These are phyloP conservation scores for Peniophora sp. DNA, from an alignment of 1,284 basidiomycete species.

Conservation along the genomic window DNA sequence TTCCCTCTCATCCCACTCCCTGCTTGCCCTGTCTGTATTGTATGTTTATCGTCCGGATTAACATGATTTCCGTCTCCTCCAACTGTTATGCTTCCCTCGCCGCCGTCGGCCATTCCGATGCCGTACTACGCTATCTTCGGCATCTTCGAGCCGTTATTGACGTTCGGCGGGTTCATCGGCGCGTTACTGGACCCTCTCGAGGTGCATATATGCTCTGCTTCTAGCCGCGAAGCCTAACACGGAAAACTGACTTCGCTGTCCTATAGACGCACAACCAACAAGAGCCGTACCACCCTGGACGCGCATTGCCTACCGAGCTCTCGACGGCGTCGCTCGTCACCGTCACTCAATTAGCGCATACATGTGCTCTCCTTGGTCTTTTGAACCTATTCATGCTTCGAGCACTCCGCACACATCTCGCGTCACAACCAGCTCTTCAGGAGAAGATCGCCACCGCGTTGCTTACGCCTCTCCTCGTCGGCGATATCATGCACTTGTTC, in stretches of 20 bases:
- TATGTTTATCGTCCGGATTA: too few species aligned
- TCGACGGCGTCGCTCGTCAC: slow-evolving; percentile 61
- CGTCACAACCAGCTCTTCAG: slow-evolving; percentile 49
- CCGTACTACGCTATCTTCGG: slow-evolving; percentile 68
- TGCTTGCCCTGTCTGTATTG: too few species aligned
- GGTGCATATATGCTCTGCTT: slow-evolving; percentile 27
- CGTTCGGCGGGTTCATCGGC: slow-evolving; percentile 56
- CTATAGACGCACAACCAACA: slow-evolving; percentile 67
- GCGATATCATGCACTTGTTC: slow-evolving; percentile 56
- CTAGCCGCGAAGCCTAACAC: too few species aligned
- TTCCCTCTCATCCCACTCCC: too few species aligned
- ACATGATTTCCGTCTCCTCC: not conserved
- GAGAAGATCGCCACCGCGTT: slow-evolving; percentile 59
- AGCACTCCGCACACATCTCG: slow-evolving; percentile 50
- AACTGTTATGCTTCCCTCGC: slow-evolving; percentile 11
- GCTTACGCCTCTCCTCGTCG: slow-evolving; percentile 58
- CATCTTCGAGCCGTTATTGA: slow-evolving; percentile 62
- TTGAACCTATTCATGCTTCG: slow-evolving; percentile 61
- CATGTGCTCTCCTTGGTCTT: slow-evolving; percentile 63
- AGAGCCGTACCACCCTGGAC: slow-evolving; percentile 55
- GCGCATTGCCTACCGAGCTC: slow-evolving; percentile 38
- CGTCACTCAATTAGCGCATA: slow-evolving; percentile 62
- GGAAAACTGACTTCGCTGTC: too few species aligned
- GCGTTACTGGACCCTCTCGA: slow-evolving; percentile 58
- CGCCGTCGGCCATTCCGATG: slow-evolving; percentile 55